Evolutionary conservation across 139 green algal genomes (phyloP), one percentile per base, ranked within the genome.

Genomic region (Picochlorum sp.): DNA sequence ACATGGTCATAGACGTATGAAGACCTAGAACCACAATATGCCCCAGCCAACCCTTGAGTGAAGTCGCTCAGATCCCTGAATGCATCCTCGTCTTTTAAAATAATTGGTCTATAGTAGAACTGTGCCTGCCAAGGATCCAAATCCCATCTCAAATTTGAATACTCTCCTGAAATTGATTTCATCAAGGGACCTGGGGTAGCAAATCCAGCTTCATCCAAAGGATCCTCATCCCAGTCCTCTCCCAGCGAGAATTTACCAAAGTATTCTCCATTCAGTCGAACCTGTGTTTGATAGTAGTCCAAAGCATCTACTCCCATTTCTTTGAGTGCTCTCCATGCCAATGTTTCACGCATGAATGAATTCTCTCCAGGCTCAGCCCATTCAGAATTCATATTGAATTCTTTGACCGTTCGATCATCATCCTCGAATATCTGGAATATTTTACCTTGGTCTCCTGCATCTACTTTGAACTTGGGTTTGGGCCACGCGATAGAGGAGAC

Each of bases 391-490:
- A 77, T 44, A 38, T 69, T 75, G 15, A 70, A 51, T 50, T 70
- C 45, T n/a, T 49, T 50, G 10, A 72, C 56, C 0, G 1, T 59
- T 54, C 47, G 16, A 31, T 38, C 44, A 16, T 15, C 9, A 6
- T 49, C 52, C 7, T 15, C 26, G 30, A 24, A 49, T 45, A 72
- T 50, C 16, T 62, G 16, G 31, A 76, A 67, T 20, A 77, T 67
- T 52, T 67, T 63, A 8, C 69, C 73, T 30, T 78, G 64, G 44
- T 72, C 49, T 16, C 49, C 62, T 4, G 54, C 54, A 9, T 66
- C 49, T 14, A 93, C 77, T 52, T 87, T 86, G 49, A 95, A 71
- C 65, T 95, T 96, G 9, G 81, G 85, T 65, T 96, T 96, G 26
- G 80, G 73, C 79, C 83, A 95, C 16, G 62, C 50, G 7, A 89